Evolutionary conservation across 345 rosid species (phyloP).

Genomic region (Litchi chinensis): DNA sequence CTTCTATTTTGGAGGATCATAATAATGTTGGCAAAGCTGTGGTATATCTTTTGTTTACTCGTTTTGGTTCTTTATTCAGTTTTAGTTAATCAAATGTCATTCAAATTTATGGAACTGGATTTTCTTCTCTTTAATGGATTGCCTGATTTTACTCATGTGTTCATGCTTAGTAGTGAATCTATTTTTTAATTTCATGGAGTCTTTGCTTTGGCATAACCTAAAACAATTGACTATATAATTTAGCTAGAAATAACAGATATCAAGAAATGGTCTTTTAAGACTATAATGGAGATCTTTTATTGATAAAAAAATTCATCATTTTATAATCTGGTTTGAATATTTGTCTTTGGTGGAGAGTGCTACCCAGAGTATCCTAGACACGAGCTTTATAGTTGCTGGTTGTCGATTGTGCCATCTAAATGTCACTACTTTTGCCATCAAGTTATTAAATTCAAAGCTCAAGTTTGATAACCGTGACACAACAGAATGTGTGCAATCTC

Average conservation of each 20-base stretch:
- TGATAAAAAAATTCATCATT: too few relatives aligned
- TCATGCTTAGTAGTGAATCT: neutral
- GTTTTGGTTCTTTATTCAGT: neutral
- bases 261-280: neutral
- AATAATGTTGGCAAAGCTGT: conserved; percentile 80
- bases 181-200: neutral
- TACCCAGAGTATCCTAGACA: neutral
- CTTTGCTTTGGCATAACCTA: neutral
- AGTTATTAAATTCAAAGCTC: too few relatives aligned
- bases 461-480: too few relatives aligned
- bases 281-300: neutral
- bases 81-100: neutral
- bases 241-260: neutral
- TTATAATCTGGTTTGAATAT: neutral
- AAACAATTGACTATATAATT: neutral
- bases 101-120: neutral
- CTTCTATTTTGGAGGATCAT: conserved; percentile 79
- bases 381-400: too few relatives aligned
- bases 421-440: too few relatives aligned
- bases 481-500: too few relatives aligned
- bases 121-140: conserved; percentile 12
- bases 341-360: neutral
- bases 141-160: conserved; percentile 3
- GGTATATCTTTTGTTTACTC: conserved; percentile 45
- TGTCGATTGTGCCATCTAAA: too few relatives aligned